These are phyloP conservation scores for Pseudopyrenochaeta lycopersici DNA, from an alignment of 2,329 filamentous ascomycete genomes.

Conservation along the genomic window DNA sequence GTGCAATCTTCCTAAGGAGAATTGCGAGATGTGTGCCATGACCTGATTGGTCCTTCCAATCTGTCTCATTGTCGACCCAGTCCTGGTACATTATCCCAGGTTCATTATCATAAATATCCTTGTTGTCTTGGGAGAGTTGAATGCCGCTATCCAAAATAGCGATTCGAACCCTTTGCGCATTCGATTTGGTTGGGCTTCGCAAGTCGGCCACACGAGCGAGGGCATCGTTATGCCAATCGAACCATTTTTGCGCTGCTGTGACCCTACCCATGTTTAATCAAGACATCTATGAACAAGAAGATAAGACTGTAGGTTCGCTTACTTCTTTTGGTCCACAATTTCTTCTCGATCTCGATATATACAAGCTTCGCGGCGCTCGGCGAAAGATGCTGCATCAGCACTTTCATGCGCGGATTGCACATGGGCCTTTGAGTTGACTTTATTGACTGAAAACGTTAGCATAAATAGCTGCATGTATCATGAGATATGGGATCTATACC, in stretches of 20 bases:
- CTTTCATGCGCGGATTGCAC: neutral
- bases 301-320: neutral
- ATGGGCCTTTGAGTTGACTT: neutral
- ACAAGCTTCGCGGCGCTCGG: neutral
- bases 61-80: neutral
- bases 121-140: neutral
- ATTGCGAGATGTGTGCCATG: conserved; percentile 2
- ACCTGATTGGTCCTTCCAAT: neutral
- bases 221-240: conserved; percentile 1
- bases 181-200: neutral
- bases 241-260: neutral
- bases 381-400: neutral
- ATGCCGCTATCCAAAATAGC: conserved; percentile 7
- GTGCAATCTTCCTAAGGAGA: neutral
- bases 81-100: neutral
- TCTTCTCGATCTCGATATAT: neutral
- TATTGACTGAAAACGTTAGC: neutral
- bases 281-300: neutral
- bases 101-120: neutral
- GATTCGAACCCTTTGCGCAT: neutral
- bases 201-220: neutral
- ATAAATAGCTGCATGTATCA: neutral
- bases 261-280: neutral
- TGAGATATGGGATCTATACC: neutral
- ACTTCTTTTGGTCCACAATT: neutral